These are phyloP conservation scores for Suillus subaureus DNA, from an alignment of 768 basidiomycete species.

Conservation along the genomic window DNA sequence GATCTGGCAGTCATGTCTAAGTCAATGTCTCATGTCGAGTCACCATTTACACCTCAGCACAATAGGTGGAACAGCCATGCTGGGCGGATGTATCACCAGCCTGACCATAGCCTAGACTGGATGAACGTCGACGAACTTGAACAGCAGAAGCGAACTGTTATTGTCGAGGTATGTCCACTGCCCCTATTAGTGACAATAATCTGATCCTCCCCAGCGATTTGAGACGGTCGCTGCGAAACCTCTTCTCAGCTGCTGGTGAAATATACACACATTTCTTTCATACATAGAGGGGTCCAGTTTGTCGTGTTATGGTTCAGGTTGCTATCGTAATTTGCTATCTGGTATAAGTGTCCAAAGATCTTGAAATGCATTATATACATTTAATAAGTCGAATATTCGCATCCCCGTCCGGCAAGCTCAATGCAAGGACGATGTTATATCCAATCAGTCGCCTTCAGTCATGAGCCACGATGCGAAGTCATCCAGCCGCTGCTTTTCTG, in stretches of 20 bases:
- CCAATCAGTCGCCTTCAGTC: conserved; percentile 66
- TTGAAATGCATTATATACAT: not conserved
- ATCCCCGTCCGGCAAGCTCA: not conserved
- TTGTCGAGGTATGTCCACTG: conserved; percentile 64
- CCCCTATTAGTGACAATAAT: not conserved
- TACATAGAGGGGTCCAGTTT: not conserved
- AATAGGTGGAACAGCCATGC: conserved; percentile 38
- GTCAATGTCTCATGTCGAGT: conserved; percentile 72
- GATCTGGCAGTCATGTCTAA: conserved; percentile 76
- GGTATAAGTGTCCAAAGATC: conserved; percentile 3
- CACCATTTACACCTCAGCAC: conserved; percentile 41
- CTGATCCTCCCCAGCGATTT: conserved; percentile 52
- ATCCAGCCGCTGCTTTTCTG: conserved; percentile 83
- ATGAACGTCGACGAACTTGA: conserved; percentile 42
- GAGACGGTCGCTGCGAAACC: conserved; percentile 73
- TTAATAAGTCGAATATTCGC: not conserved
- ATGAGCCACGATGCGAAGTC: conserved; percentile 88
- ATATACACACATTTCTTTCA: not conserved
- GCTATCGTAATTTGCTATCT: conserved; percentile 5
- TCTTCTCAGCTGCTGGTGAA: conserved; percentile 71
- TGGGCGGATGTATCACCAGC: conserved; percentile 28
- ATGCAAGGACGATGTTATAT: not conserved
- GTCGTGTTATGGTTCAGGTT: not conserved
- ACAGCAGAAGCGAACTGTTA: conserved; percentile 56
- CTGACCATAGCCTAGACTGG: conserved; percentile 45